These are phyloP conservation scores for Raphanus sativus DNA, from an alignment of 345 rosid species.

Conservation along the genomic window DNA sequence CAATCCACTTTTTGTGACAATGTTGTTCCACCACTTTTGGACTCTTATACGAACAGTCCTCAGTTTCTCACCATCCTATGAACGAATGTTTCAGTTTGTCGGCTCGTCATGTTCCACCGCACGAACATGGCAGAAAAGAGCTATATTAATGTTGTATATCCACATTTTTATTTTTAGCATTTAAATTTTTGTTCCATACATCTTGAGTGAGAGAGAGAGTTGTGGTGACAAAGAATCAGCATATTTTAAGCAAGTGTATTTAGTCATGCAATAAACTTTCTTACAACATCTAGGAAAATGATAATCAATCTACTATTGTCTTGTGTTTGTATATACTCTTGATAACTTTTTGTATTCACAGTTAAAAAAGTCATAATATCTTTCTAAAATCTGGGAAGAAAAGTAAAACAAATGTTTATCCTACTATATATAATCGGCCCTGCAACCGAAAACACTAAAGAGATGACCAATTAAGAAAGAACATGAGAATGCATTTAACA, in stretches of 20 bases:
- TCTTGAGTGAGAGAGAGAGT: not conserved
- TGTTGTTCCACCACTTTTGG: too few species aligned
- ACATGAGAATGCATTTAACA: not conserved
- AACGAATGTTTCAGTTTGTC: constrained; percentile 19
- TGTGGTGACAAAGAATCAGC: not conserved
- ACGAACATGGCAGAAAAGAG: not conserved
- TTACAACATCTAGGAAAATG: not conserved
- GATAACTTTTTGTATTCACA: not conserved
- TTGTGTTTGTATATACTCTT: not conserved
- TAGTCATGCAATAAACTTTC: not conserved
- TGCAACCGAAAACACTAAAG: not conserved
- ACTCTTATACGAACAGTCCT: too few species aligned
- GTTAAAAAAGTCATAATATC: not conserved
- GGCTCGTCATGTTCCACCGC: constrained; percentile 21
- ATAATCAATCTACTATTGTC: not conserved
- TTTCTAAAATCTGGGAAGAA: too few species aligned
- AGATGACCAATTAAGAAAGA: not conserved
- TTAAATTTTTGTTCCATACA: not conserved
- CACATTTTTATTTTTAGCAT: not conserved
- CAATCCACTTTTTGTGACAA: too few species aligned
- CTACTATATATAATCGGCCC: too few species aligned
- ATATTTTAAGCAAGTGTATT: not conserved
- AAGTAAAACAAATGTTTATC: too few species aligned
- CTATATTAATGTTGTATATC: not conserved
- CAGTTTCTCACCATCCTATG: not conserved